These are phyloP conservation scores for Trametes versicolor DNA, from an alignment of 1,284 basidiomycete genomes.

Conservation along the genomic window DNA sequence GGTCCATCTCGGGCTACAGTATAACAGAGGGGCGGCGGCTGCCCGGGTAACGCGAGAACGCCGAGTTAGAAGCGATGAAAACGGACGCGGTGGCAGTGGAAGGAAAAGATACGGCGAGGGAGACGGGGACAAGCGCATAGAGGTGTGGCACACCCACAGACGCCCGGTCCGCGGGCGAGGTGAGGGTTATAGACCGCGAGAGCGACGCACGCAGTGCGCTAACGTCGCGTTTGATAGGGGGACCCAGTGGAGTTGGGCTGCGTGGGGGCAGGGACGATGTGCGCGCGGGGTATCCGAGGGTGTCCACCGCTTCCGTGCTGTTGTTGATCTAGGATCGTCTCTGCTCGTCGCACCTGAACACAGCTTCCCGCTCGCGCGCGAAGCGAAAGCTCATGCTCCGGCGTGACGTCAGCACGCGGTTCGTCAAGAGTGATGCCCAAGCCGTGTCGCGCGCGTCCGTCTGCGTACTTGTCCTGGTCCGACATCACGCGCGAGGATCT, in stretches of 20 bases:
- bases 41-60: slow-evolving; percentile 12
- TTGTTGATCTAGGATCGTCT: slow-evolving; percentile 26
- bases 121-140: no score
- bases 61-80: background rate
- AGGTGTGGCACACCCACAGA: slow-evolving; percentile 12
- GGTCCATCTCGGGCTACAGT: slow-evolving; percentile 37
- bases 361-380: slow-evolving; percentile 13
- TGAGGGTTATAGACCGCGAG: slow-evolving; percentile 38
- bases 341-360: slow-evolving; percentile 21
- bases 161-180: slow-evolving; percentile 26
- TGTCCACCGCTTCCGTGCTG: no score
- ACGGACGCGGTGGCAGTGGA: slow-evolving; percentile 1
- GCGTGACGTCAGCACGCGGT: slow-evolving; percentile 34
- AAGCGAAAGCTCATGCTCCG: slow-evolving; percentile 23
- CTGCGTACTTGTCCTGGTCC: slow-evolving; percentile 29
- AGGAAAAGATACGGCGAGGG: background rate
- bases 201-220: slow-evolving; percentile 27
- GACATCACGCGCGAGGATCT: slow-evolving; percentile 8
- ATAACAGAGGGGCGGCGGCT: slow-evolving; percentile 24
- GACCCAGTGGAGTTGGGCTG: slow-evolving; percentile 41
- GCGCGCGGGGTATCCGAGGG: slow-evolving; percentile 18
- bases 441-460: background rate
- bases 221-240: slow-evolving; percentile 36
- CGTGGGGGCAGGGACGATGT: slow-evolving; percentile 37
- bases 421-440: slow-evolving; percentile 20